Evolutionary conservation across 23 red algal genomes (phyloP).

Genomic region (Gracilaria caudata): DNA sequence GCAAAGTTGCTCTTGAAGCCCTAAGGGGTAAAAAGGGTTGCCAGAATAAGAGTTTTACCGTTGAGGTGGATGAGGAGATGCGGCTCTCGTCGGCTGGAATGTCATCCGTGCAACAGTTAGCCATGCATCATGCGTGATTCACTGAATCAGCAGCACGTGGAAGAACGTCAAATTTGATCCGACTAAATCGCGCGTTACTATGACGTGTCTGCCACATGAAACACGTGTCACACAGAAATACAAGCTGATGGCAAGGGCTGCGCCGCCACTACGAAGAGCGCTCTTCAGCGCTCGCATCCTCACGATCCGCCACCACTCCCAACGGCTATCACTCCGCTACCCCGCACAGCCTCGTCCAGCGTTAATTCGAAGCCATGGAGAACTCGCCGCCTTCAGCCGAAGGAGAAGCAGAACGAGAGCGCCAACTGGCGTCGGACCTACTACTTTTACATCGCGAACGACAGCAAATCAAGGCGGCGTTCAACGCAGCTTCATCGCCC

Average conservation of each 20-base stretch:
- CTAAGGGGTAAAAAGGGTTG: too few relatives aligned
- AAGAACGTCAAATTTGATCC: neutral
- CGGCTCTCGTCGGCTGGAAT: neutral
- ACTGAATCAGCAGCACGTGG: neutral
- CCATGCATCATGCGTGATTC: too few relatives aligned
- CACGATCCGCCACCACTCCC: too few relatives aligned
- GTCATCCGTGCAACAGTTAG: too few relatives aligned
- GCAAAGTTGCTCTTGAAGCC: too few relatives aligned
- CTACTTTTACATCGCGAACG: slow-evolving; percentile 5
- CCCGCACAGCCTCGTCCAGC: neutral
- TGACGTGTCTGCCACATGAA: neutral
- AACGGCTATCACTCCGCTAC: neutral
- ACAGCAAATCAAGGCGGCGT: slow-evolving; percentile 12
- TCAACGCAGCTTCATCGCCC: neutral
- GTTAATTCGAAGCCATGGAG: neutral
- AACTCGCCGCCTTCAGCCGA: slow-evolving; percentile 13
- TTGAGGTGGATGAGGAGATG: too few relatives aligned
- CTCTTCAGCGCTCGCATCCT: too few relatives aligned
- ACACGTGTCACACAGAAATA: neutral
- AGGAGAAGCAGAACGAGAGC: neutral
- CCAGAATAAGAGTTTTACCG: too few relatives aligned
- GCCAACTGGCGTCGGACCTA: slow-evolving; percentile 11
- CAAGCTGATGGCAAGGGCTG: neutral
- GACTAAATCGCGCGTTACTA: neutral
- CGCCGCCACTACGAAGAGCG: too few relatives aligned